Evolutionary conservation across 1,284 basidiomycete genomes (phyloP).

Genomic region (Sporisorium iseilematis-ciliati): DNA sequence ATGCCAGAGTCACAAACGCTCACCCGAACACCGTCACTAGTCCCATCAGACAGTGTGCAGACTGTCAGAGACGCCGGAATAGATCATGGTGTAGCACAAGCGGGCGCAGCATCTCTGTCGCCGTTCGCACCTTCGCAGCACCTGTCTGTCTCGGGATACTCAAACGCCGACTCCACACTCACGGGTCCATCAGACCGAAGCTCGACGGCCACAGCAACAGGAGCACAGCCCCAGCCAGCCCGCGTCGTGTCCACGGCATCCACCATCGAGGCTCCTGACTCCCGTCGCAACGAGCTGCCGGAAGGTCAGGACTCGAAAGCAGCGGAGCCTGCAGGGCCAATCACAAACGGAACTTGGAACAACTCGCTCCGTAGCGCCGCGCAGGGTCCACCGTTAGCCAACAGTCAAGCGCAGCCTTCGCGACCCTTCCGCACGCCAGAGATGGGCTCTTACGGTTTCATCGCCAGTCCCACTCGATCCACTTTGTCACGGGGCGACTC

Average conservation of each 20-base stretch:
- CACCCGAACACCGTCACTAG: conserved; percentile 3
- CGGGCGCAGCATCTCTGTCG: background rate
- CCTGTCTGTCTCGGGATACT: conserved; percentile 22
- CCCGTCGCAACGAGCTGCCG: background rate
- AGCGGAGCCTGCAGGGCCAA: background rate
- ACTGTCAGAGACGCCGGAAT: conserved; percentile 11
- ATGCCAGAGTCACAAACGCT: conserved; percentile 6
- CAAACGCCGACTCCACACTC: conserved; percentile 9
- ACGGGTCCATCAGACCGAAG: conserved; percentile 25
- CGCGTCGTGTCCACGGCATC: conserved; percentile 36
- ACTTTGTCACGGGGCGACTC: conserved; percentile 28
- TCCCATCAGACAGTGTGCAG: conserved; percentile 18
- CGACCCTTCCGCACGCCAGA: conserved; percentile 27
- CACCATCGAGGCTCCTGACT: conserved; percentile 21
- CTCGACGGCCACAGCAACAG: conserved; percentile 31
- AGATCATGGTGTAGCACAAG: background rate
- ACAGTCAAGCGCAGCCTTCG: background rate
- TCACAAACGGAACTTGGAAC: background rate
- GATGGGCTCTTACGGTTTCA: conserved; percentile 11
- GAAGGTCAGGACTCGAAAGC: background rate
- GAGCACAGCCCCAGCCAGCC: conserved; percentile 10
- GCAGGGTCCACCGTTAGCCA: background rate
- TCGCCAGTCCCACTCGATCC: conserved; percentile 26
- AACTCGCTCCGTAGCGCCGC: background rate
- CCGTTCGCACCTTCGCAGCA: conserved; percentile 6